Evolutionary conservation across 1,284 basidiomycete species (phyloP), one percentile per base, ranked within the genome.

Genomic region (Schizophyllum commune): DNA sequence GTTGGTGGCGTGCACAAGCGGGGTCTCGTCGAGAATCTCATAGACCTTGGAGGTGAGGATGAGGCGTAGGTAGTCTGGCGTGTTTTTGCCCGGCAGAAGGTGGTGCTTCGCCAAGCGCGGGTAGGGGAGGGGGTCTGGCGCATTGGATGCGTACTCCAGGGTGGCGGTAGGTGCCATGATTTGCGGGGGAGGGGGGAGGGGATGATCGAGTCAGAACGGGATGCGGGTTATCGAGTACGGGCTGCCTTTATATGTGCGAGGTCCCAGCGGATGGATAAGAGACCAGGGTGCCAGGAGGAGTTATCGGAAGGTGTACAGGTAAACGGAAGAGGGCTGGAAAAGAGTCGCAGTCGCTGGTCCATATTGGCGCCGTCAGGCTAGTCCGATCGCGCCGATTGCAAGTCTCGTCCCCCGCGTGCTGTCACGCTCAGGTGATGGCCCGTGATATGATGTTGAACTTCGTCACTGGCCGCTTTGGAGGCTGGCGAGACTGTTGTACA

Each of bases 31-130:
- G 67, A 98, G 78, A 67, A 98, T 88, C 62, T 96, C 91, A 75
- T 99, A 98, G 60, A 98, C 94, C 73, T 96, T 95, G 20, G 96
- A 88, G 57, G 89, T 92, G 61, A 98, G 82, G 71, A 97, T 98
- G 65, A 99, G 87, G 54, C 91, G 83, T 39, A 99, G 83, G 73
- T 99, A 99, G 75, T 99, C 96, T 0, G 96, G 96, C 6, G 88
- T 88, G 54, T 86, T 83, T n/a, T n/a, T n/a, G 63, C 83, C 81
- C 0, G 87, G 75, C 4, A 91, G 78, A 27, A 93, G 76, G 66
- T 83, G 75, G 67, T 94, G 88, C 32, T 81, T 74, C 0, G 85
- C 74, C 2, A 94, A 82, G 20, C 88, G 81, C 33, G 88, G 83
- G 69, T 90, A 94, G 7, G 73, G 64, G 5, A 86, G 72, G 21